Conservation (phyloP, 1,284 basidiomycete genomes). For the Sanghuangporus baumii region DNA sequence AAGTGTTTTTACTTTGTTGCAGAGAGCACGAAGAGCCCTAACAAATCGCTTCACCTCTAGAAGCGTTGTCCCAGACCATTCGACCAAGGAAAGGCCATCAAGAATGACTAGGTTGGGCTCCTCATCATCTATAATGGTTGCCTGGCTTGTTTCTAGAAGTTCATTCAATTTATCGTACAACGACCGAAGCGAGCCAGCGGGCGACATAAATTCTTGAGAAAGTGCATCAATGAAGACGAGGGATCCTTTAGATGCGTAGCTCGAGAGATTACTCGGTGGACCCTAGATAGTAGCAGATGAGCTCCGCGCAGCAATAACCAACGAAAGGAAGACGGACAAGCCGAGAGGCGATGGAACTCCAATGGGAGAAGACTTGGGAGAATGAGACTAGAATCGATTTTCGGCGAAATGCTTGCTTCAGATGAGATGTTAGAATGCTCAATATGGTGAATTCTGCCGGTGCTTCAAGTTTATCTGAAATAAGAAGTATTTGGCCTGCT, state of each 20-base stretch:
- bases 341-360: conserved; percentile 57
- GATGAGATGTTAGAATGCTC: conserved; percentile 39
- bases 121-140: neutral
- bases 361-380: conserved; percentile 48
- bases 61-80: conserved; percentile 57
- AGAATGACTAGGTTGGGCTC: conserved; percentile 38
- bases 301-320: neutral
- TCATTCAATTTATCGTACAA: conserved; percentile 16
- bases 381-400: conserved; percentile 49
- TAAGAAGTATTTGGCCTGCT: conserved; percentile 42
- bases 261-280: conserved; percentile 42
- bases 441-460: conserved; percentile 66
- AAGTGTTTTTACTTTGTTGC: conserved; percentile 41
- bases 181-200: conserved; percentile 24
- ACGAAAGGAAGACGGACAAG: conserved; percentile 33
- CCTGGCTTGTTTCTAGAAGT: neutral
- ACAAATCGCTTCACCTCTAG: conserved; percentile 47
- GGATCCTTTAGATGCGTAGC: conserved; percentile 36
- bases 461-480: conserved; percentile 62
- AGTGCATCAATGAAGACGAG: conserved; percentile 49
- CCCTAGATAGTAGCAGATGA: conserved; percentile 29
- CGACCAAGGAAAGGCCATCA: conserved; percentile 58
- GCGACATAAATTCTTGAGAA: conserved; percentile 17
- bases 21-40: conserved; percentile 51
- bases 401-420: conserved; percentile 40